Evolutionary conservation across 78 protist genomes (phyloP), one percentile per base, ranked within the genome.

Genomic region (Anaeramoeba flamelloides): DNA sequence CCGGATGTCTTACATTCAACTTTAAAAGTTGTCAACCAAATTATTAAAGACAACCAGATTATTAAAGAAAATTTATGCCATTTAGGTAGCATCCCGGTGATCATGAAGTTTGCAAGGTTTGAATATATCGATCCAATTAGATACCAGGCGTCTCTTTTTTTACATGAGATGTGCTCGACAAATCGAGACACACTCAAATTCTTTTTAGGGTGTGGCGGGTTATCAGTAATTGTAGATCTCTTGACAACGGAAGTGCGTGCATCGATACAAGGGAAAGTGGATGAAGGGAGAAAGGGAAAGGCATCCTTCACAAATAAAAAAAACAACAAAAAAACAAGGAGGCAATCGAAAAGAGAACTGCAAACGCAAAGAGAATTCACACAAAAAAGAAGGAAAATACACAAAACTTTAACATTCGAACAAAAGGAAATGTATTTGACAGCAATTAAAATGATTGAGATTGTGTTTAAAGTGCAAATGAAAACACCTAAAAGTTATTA

Each of bases 201-300:
- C 92, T 89, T 91, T 77, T 86, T 91, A 32, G 90, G 94, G 0
- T 90, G 91, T 76, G 81, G 87, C 8, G 94, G 94, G 75, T 36
- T 90, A 65, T 92, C 94, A 0, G 85, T 89, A 26, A 77, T 91
- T 1, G 91, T 89, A 26, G 87, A 81, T 38, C 79, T 90, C 80
- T 53, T 91, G 4, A 74, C 76, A 33, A 78, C 80, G 69, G 78
- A 74, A n/a, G n/a, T n/a, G n/a, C n/a, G n/a, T n/a, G n/a, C n/a
- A n/a, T n/a, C n/a, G n/a, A n/a, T n/a, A n/a, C n/a, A n/a, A n/a
- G n/a, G n/a, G n/a, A n/a, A n/a, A n/a, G n/a, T n/a, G n/a, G n/a
- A n/a, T n/a, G n/a, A n/a, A n/a, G n/a, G n/a, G n/a, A n/a, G n/a
- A n/a, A n/a, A n/a, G n/a, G n/a, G n/a, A n/a, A n/a, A n/a, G n/a